These are phyloP conservation scores for Ustilago esculenta DNA, from an alignment of 1,284 basidiomycete species.

Conservation along the genomic window DNA sequence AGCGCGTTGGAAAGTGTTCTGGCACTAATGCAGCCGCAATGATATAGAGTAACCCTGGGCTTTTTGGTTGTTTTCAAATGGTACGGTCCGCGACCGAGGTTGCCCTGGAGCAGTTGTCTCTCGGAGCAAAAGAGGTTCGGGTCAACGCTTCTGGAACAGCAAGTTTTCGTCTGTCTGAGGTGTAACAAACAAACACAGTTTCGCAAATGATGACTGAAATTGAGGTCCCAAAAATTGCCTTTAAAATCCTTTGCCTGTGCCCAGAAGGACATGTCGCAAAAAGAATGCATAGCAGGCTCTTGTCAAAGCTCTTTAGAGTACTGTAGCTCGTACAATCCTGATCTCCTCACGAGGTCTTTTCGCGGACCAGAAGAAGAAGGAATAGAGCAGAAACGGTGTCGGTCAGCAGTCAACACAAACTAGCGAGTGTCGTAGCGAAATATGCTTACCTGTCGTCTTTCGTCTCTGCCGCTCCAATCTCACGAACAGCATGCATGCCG, in stretches of 20 bases:
- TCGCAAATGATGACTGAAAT: neutral
- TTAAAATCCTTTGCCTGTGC: neutral
- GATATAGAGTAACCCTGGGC: no score
- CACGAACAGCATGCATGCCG: conserved; percentile 71
- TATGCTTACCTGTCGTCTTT: conserved; percentile 42
- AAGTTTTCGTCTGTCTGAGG: no score
- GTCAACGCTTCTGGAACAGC: no score
- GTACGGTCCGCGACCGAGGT: no score
- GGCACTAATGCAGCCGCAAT: no score
- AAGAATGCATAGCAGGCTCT: no score
- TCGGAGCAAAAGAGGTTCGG: no score
- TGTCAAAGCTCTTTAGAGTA: no score
- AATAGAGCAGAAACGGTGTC: neutral
- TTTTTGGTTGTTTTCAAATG: no score
- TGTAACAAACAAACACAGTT: neutral
- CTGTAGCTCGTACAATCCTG: conserved; percentile 37
- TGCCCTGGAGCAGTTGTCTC: no score
- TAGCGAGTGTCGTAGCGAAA: neutral
- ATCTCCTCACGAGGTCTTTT: conserved; percentile 38
- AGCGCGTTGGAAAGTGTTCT: no score
- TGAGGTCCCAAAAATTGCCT: conserved; percentile 8
- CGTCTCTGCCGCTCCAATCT: conserved; percentile 43
- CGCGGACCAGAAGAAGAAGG: neutral
- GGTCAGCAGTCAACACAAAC: neutral
- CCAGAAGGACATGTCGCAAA: no score